Percentiles rank a stretch among this genome's conserved stretches.
phyloP scores from a whole-genome alignment of 176 grass and related monocot species.

The Elaeis guineensis region DNA sequence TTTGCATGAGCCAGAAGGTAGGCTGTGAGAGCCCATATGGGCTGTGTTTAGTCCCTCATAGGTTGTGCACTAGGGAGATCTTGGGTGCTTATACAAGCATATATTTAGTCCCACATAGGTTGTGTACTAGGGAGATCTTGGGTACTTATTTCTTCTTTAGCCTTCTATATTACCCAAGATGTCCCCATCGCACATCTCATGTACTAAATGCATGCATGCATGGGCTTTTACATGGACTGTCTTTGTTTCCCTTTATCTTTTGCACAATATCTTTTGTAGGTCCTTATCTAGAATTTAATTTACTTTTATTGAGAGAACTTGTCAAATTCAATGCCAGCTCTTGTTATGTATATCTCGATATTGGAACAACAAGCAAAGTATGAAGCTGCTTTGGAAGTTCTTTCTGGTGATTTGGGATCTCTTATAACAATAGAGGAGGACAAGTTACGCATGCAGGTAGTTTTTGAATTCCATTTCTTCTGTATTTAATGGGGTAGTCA shows the following conservation, averaged over 20 bases:
- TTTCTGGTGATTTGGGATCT: slow-evolving; percentile 80
- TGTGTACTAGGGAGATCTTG: too few relatives aligned
- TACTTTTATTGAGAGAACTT: slow-evolving; percentile 23
- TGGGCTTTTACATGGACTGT: too few relatives aligned
- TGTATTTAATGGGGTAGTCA: not conserved
- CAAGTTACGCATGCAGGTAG: slow-evolving; percentile 84
- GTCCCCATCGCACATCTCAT: too few relatives aligned
- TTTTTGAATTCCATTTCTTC: slow-evolving; percentile 22
- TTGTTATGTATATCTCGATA: slow-evolving; percentile 75
- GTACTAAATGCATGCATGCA: too few relatives aligned
- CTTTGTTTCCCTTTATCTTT: not conserved
- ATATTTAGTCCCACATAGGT: too few relatives aligned
- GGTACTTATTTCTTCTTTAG: too few relatives aligned
- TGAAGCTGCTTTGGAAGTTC: slow-evolving; percentile 74
- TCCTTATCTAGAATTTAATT: not conserved
- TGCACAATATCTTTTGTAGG: not conserved
- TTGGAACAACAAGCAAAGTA: slow-evolving; percentile 92
- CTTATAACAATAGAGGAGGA: slow-evolving; percentile 89
- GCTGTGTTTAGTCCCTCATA: too few relatives aligned
- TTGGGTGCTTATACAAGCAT: too few relatives aligned
- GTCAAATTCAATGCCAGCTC: slow-evolving; percentile 44
- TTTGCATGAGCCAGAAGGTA: slow-evolving; percentile 14
- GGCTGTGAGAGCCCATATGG: too few relatives aligned
- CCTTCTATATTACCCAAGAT: too few relatives aligned
- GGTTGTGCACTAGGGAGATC: too few relatives aligned